Conservation (phyloP, 306 rosid genomes). For the Glycine latifolia region DNA sequence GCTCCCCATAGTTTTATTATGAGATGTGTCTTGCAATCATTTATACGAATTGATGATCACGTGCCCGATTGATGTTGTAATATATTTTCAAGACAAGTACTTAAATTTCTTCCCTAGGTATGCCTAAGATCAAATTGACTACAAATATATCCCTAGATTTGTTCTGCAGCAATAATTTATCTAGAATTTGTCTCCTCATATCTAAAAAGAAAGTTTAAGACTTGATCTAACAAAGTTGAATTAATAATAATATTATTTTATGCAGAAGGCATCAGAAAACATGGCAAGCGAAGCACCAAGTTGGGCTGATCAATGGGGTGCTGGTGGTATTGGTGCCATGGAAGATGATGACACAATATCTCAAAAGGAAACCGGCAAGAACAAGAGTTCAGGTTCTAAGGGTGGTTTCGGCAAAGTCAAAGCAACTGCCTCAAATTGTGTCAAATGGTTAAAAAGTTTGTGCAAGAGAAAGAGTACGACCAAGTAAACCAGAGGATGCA, state of each 20-base stretch:
- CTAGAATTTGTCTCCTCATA: neutral
- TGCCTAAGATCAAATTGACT: neutral
- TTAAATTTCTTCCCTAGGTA: neutral
- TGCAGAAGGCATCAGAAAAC: constrained; percentile 19
- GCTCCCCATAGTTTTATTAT: too few relatives aligned
- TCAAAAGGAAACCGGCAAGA: constrained; percentile 51
- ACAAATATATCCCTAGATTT: constrained; percentile 1
- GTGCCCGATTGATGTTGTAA: constrained; percentile 11
- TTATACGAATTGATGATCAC: constrained; percentile 20
- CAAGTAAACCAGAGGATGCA: constrained; percentile 27
- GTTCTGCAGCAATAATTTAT: constrained; percentile 23
- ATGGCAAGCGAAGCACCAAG: constrained; percentile 80
- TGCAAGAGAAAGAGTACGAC: constrained; percentile 67
- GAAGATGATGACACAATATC: constrained; percentile 61
- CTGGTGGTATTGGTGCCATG: constrained; percentile 85
- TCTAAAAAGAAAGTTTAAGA: neutral
- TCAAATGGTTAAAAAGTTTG: constrained; percentile 85
- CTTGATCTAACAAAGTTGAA: constrained; percentile 15
- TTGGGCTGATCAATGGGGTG: constrained; percentile 98
- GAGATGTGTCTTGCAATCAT: constrained; percentile 6
- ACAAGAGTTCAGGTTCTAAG: constrained; percentile 67
- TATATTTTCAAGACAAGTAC: constrained; percentile 1
- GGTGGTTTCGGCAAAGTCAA: constrained; percentile 64
- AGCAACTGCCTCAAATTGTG: constrained; percentile 64
- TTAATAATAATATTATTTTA: neutral